Percentiles rank a stretch among this genome's conserved stretches.
phyloP scores from a whole-genome alignment of 2,329 filamentous ascomycete species.

The Hypoxylon sp. region DNA sequence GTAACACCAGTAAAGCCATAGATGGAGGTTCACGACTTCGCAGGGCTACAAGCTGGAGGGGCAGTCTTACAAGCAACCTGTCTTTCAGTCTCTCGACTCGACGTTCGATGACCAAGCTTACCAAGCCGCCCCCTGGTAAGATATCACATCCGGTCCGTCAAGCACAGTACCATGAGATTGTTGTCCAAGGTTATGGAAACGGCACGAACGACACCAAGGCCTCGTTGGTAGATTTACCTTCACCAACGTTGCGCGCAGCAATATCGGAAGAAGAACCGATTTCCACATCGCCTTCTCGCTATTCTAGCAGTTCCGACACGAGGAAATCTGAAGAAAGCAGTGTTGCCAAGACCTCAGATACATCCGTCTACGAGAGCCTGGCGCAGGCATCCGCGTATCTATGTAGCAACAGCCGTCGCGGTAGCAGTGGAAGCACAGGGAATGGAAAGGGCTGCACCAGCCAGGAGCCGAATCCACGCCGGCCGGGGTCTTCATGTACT shows the following conservation, averaged over 20 bases:
- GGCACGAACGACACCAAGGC: slow-evolving; percentile 61
- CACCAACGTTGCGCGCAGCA: background rate
- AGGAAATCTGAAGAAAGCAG: slow-evolving; percentile 37
- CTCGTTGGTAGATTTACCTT: slow-evolving; percentile 1
- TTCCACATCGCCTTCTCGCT: slow-evolving; percentile 35
- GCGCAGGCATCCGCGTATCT: background rate
- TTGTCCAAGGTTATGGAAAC: slow-evolving; percentile 69
- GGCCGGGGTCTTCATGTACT: slow-evolving; percentile 7
- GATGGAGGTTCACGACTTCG: slow-evolving; percentile 26
- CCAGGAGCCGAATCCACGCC: background rate
- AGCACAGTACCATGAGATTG: slow-evolving; percentile 65
- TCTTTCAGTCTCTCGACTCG: slow-evolving; percentile 54
- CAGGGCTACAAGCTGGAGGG: slow-evolving; percentile 42
- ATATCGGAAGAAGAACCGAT: slow-evolving; percentile 22
- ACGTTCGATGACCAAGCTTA: slow-evolving; percentile 56
- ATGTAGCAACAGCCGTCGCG: slow-evolving; percentile 5
- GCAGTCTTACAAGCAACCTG: slow-evolving; percentile 53
- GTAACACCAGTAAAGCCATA: slow-evolving; percentile 21
- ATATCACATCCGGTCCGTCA: background rate
- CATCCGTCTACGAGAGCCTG: slow-evolving; percentile 38
- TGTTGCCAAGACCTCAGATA: slow-evolving; percentile 44
- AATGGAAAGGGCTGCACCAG: background rate
- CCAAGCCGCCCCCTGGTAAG: slow-evolving; percentile 29
- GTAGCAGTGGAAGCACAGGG: slow-evolving; percentile 5
- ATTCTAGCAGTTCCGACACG: slow-evolving; percentile 37